These are phyloP conservation scores for Colletotrichum gloeosporioides DNA, from an alignment of 2,329 filamentous ascomycete species.

Conservation along the genomic window DNA sequence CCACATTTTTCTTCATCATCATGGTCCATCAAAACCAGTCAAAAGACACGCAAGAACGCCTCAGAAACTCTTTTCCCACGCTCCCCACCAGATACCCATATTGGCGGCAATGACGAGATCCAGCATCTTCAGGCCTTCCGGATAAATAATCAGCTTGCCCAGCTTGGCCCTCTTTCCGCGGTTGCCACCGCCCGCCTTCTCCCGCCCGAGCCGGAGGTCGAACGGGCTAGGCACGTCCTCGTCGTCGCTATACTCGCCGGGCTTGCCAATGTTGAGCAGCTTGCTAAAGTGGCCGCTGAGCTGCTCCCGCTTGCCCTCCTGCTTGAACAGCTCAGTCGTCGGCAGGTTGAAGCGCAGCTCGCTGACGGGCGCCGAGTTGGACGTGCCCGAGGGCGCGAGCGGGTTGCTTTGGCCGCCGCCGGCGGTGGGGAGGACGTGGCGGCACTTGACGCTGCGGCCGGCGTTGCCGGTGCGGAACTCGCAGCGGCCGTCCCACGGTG, in stretches of 20 bases:
- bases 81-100: conserved; percentile 91
- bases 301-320: conserved; percentile 33
- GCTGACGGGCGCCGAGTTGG: conserved; percentile 61
- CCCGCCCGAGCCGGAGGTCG: conserved; percentile 78
- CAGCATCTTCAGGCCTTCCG: conserved; percentile 94
- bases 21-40: neutral
- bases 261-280: conserved; percentile 35
- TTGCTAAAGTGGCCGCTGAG: conserved; percentile 49
- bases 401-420: conserved; percentile 25
- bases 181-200: conserved; percentile 85
- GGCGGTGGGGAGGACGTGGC: conserved; percentile 66
- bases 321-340: conserved; percentile 53
- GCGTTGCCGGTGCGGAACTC: conserved; percentile 81
- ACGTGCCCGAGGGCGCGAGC: conserved; percentile 31
- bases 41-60: neutral
- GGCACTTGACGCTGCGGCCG: conserved; percentile 77
- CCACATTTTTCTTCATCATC: neutral
- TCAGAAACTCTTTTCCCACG: conserved; percentile 69
- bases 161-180: conserved; percentile 88
- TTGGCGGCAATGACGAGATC: conserved; percentile 92
- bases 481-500: conserved; percentile 87
- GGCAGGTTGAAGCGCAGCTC: conserved; percentile 92
- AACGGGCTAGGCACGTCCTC: conserved; percentile 51
- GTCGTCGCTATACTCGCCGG: conserved; percentile 37
- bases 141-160: conserved; percentile 88